Conservation (phyloP, 768 basidiomycete genomes). For the Glaciozyma martinii region DNA sequence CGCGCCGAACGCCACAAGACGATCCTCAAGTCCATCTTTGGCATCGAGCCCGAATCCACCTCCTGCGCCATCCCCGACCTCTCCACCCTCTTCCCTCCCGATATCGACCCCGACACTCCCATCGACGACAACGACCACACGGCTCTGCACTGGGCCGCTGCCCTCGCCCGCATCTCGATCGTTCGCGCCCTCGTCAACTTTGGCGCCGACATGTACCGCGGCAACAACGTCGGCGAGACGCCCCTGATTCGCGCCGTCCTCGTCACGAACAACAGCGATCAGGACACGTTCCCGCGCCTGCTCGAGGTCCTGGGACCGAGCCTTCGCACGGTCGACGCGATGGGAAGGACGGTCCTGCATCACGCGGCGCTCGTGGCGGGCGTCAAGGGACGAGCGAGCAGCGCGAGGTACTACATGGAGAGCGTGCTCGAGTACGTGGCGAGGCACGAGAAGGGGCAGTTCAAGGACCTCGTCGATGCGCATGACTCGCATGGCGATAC, state of each 20-base stretch:
- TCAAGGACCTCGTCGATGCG: conserved; percentile 71
- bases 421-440: conserved; percentile 65
- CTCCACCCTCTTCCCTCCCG: conserved; percentile 28
- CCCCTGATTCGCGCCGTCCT: conserved; percentile 85
- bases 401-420: conserved; percentile 85
- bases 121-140: conserved; percentile 93
- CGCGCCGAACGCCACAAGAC: conserved; percentile 13
- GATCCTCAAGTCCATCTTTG: conserved; percentile 23
- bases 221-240: conserved; percentile 90
- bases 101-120: conserved; percentile 60
- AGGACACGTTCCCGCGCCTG: conserved; percentile 60
- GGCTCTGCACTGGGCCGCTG: conserved; percentile 83
- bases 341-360: conserved; percentile 76
- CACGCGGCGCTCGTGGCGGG: conserved; percentile 86
- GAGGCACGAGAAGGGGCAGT: conserved; percentile 56
- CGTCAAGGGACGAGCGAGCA: conserved; percentile 71
- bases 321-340: conserved; percentile 79
- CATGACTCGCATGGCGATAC: conserved; percentile 96
- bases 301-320: conserved; percentile 59
- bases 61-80: conserved; percentile 12
- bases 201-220: conserved; percentile 81
- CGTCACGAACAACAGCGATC: conserved; percentile 74
- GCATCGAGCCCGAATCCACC: neutral
- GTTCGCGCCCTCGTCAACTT: conserved; percentile 60
- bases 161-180: conserved; percentile 61